Evolutionary conservation across 257 asterid genomes (phyloP), one percentile per base, ranked within the genome.

Genomic region (Nicotiana paniculata): DNA sequence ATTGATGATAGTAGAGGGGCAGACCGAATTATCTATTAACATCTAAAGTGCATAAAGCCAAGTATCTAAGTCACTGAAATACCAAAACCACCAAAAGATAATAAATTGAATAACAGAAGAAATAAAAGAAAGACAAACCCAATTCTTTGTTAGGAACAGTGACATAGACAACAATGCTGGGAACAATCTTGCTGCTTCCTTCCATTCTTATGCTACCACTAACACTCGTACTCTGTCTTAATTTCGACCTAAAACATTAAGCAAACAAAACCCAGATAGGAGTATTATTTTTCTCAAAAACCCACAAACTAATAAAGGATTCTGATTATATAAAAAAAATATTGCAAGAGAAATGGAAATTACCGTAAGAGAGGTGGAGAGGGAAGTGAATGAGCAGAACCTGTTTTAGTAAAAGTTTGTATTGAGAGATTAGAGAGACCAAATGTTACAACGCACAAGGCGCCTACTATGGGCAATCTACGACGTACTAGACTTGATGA

Each of bases 121-220:
- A 16, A 32, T 6, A 16, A 64, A 0, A 59, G 16, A 0, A 80
- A 18, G 10, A 82, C 87, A 54, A 53, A 95, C 99, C 99, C 79
- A 96, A 93, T 83, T 93, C 99, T 86, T 91, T 90, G 87, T 90
- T 95, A 4, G 99, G 98, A 88, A 92, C 98, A 33, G 98, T 96
- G 55, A 96, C 99, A 87, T 96, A 96, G 57, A 94, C 99, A 83
- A 96, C 99, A 85, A 96, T 93, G 88, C 91, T 89, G 83, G 99
- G 94, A 48, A 92, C 97, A 35, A 92, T 92, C 46, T 85, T 88
- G 86, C 85, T 86, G 75, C 16, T 51, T 24, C 92, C 87, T 74
- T 91, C 98, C 99, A 96, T 96, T 83, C 92, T 91, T 51, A 88
- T 83, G 12, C 51, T 43, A 54, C 85, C 81, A 58, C 82, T 90